Conservation (phyloP, 495 filamentous ascomycete genomes). For the Podospora australis region DNA sequence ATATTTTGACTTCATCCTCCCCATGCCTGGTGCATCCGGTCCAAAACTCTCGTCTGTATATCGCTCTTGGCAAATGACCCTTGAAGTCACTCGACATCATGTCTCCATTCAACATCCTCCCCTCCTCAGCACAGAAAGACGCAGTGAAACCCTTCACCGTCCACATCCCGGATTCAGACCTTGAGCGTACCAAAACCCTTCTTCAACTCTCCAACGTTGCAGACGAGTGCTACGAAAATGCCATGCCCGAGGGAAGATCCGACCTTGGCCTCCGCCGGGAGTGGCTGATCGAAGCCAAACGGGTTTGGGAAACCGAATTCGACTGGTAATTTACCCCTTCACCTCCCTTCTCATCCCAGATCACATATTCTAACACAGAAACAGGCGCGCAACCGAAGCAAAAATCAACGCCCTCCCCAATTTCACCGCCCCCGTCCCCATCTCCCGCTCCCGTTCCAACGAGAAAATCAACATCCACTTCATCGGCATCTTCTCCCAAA, state of each 20-base stretch:
- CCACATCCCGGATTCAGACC: conserved; percentile 1
- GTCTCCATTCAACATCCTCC: conserved; percentile 2
- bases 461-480: conserved; percentile 48
- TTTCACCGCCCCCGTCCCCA: conserved; percentile 44
- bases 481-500: conserved; percentile 53
- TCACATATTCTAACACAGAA: neutral
- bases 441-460: conserved; percentile 19
- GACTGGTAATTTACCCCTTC: conserved; percentile 23
- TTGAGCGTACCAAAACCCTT: conserved; percentile 9
- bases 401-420: conserved; percentile 59
- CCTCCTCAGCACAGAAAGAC: neutral
- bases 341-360: neutral
- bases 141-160: conserved; percentile 7
- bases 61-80: too few species aligned
- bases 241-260: conserved; percentile 10
- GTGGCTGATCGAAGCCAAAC: conserved; percentile 51
- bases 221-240: conserved; percentile 10
- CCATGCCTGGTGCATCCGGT: too few species aligned
- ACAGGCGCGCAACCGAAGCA: conserved; percentile 39
- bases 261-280: conserved; percentile 47
- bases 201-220: conserved; percentile 9
- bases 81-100: too few species aligned
- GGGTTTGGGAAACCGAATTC: conserved; percentile 44
- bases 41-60: too few species aligned
- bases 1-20: too few species aligned